Base-by-base conservation (phyloP, 805 yeast genomes). In the Tetrapisispora fleetii region DNA sequence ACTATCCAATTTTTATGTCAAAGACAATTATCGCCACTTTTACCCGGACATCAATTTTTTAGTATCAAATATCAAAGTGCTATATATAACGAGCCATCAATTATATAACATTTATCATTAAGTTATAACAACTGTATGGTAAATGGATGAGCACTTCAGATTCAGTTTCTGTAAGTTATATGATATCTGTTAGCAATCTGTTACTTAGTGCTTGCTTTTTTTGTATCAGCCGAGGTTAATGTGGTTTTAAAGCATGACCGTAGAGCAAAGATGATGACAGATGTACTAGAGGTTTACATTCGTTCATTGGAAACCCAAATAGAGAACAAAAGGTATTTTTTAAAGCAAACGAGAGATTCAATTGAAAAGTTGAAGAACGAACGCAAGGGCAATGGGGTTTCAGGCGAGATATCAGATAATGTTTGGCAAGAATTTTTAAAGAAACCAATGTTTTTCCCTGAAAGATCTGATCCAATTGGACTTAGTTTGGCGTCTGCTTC, bases 381-480 rank as follows among this genome's bases (percentile, higher is more conserved):
- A n/a, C 4, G 19, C 4, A 32, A 38, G 13, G 42, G 35, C 9
- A 40, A 16, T 11, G 49, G 36, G 9, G 42, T 19, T 16, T 5
- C 11, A 2, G 14, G 10, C 13, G 45, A 43, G 14, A 17, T 49
- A 3, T 43, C 54, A 28, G 48, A 42, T 4, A 47, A 43, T 1
- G 42, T 42, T 5, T 59, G 60, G 60, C 46, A 56, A 19, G 49
- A 48, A n/a, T 50, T 61, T 19, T 28, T 58, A 48, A 49, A 50
- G 22, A 55, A 55, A 33, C 62, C 64, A 0, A 49, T 64, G 54
- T 54, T 59, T 38, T 53, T 52, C n/a, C 59, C 65, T 7, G 67
- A 60, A 37, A 55, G 64, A 48, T 57, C 67, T 0, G 68, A 64
- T 40, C 67, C 67, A 1, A 55, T 63, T 39, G 67, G 68, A 0